Base-by-base conservation (phyloP, 164 flowering plant species). In the Liriodendron chinense region DNA sequence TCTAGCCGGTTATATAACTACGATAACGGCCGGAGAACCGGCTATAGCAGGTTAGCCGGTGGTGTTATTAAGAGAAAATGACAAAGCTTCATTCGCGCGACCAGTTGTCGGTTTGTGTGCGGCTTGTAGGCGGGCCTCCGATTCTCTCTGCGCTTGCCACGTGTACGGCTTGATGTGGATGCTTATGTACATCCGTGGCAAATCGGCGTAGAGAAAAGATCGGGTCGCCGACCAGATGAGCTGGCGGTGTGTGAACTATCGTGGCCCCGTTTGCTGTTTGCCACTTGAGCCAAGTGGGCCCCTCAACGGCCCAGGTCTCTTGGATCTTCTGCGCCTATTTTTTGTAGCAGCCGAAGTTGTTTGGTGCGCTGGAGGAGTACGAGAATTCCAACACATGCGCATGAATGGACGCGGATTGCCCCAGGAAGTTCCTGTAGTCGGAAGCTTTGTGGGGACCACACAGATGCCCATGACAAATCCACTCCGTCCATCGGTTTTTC, bases 1-100 rank as follows among this genome's bases (percentile, higher is more conserved):
- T 64, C 26, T 12, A 67, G 69, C 47, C 47, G 69, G 69, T 67
- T 72, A 72, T 67, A 72, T 61, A 72, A 61, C 79, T 48, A 77
- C 24, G 75, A 72, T 57, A 77, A 68, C 68, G 75, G 79, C 72
- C 5, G 26, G 65, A 23, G 2, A 18, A 79, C 82, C 76, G 72
- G 81, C 47, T 71, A 66, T 61, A 71, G 47, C 84, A 84, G 62
- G 86, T 86, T 74, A 20, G 75, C 82, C 80, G 78, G 82, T 69
- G n/a, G 7, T 14, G n/a, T 21, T 63, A 57, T n/a, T n/a, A 12
- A 10, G 22, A 22, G 13, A 14, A n/a, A n/a, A 50, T 9, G 23
- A 23, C 1, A 25, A 4, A 20, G 47, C 4, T 20, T 13, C 26
- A 6, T 71, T 63, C 34, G 28, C 56, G 2, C 20, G 70, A 43